These are phyloP conservation scores for Aspergillus neotritici DNA, from an alignment of 2,329 filamentous ascomycete genomes.

Conservation along the genomic window DNA sequence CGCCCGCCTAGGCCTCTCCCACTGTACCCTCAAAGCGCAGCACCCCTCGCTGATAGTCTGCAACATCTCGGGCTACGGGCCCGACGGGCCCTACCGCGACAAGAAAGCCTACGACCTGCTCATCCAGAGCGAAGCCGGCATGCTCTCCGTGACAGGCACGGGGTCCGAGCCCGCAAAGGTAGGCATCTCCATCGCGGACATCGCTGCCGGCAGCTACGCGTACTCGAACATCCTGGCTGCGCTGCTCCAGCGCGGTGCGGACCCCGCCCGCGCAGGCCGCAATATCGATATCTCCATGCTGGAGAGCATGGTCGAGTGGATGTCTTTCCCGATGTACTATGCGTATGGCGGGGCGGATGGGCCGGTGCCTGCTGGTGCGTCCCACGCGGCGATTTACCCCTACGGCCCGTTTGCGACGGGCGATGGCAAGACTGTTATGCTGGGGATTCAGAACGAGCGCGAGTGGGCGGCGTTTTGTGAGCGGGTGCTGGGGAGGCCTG, in stretches of 20 bases:
- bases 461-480: conserved; percentile 50
- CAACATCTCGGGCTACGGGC: conserved; percentile 51
- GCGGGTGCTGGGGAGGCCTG: conserved; percentile 41
- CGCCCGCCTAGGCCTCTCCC: conserved; percentile 45
- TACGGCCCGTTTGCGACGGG: conserved; percentile 52
- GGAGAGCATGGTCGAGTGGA: conserved; percentile 56
- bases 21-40: conserved; percentile 37
- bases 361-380: conserved; percentile 45
- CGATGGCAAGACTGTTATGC: conserved; percentile 47
- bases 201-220: conserved; percentile 50
- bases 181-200: conserved; percentile 52
- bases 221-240: conserved; percentile 50
- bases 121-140: conserved; percentile 51
- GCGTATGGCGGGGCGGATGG: conserved; percentile 42
- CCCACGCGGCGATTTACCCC: conserved; percentile 53
- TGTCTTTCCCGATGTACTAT: conserved; percentile 54
- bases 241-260: conserved; percentile 45
- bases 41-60: conserved; percentile 49
- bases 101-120: conserved; percentile 55
- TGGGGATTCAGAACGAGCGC: conserved; percentile 54
- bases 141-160: conserved; percentile 49
- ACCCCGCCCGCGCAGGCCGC: conserved; percentile 40
- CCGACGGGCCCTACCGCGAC: conserved; percentile 47
- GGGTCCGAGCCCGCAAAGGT: conserved; percentile 45
- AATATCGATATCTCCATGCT: conserved; percentile 55